phyloP scores from a whole-genome alignment of 148 eudicot species.

The Chenopodium album region DNA sequence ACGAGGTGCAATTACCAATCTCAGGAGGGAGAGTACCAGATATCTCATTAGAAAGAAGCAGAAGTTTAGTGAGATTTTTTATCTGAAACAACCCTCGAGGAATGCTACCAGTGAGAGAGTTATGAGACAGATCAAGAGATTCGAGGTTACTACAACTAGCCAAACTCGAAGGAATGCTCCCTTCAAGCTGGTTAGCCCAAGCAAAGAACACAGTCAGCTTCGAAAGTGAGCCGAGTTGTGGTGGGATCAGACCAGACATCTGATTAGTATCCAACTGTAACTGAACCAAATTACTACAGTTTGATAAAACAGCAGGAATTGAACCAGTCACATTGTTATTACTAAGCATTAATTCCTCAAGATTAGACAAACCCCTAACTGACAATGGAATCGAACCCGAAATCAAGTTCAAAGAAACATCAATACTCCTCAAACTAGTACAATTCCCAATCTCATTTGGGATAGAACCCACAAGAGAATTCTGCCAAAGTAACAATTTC shows the following conservation, averaged over 20 bases:
- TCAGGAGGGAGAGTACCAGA: conserved; percentile 65
- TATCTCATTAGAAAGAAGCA: conserved; percentile 66
- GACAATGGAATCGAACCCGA: conserved; percentile 65
- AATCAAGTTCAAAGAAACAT: conserved; percentile 63
- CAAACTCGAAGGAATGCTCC: conserved; percentile 59
- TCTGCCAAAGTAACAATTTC: conserved; percentile 66
- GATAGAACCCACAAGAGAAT: conserved; percentile 50
- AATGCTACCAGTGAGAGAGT: conserved; percentile 58
- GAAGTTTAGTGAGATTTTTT: conserved; percentile 58
- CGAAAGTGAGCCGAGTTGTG: conserved; percentile 45
- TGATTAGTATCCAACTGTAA: conserved; percentile 73
- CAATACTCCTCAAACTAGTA: conserved; percentile 49
- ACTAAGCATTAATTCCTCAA: conserved; percentile 74
- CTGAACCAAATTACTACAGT: conserved; percentile 47
- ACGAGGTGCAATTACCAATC: conserved; percentile 46
- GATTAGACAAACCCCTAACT: conserved; percentile 45
- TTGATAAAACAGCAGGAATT: conserved; percentile 56
- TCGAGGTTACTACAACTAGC: conserved; percentile 50
- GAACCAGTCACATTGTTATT: conserved; percentile 77
- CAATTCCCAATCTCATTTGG: conserved; percentile 73
- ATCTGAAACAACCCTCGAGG: conserved; percentile 58
- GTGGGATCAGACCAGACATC: conserved; percentile 64
- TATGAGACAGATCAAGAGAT: conserved; percentile 66
- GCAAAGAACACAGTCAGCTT: conserved; percentile 65
- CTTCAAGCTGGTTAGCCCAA: conserved; percentile 81